Evolutionary conservation across 495 filamentous ascomycete genomes (phyloP), one percentile per base, ranked within the genome.

Genomic region (Trichoderma gamsii): DNA sequence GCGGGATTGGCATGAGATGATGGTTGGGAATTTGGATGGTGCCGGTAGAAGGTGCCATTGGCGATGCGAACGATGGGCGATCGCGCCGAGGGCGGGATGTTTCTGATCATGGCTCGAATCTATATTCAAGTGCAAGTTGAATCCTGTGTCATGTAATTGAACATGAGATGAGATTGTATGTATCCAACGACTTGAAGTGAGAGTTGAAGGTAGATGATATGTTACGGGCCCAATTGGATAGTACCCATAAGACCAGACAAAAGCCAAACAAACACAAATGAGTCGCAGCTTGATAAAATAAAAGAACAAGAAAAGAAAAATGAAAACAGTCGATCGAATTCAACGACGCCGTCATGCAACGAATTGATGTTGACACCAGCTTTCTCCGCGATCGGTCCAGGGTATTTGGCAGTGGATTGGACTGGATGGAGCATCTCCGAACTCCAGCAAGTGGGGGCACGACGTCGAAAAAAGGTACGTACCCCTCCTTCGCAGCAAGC

Each of bases 1-100:
- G 91, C 81, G 25, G 86, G 88, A 72, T 88, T 88, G 4, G 75
- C 68, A 63, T 76, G 73, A 35, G 82, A 73, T 12, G 73, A 70
- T 38, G 35, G 4, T 29, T 71, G 82, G 32, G 82, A 78, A 27
- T 80, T 81, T 16, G 91, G 92, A 75, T 93, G 90, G 61, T 87
- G 84, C 21, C 89, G 86, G 78, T 95, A 94, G 74, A 96, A 96
- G 3, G 90, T 92, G 69, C 81, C 91, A 77, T 91, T 84, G 70
- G 83, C 68, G 73, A 97, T 93, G 69, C 79, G 81, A 65, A 96
- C 87, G 61, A 96, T 81, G 11, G 91, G 89, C 29, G 79, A 73
- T 44, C 74, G 76, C 43, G 66, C 59, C 18, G 73, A 69, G 16
- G 74, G 68, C 13, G 76, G 51, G 3, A 61, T 29, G 27, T 61